Evolutionary conservation across 495 filamentous ascomycete species (phyloP), one percentile per base, ranked within the genome.

Genomic region (Aspergillus ostianus): DNA sequence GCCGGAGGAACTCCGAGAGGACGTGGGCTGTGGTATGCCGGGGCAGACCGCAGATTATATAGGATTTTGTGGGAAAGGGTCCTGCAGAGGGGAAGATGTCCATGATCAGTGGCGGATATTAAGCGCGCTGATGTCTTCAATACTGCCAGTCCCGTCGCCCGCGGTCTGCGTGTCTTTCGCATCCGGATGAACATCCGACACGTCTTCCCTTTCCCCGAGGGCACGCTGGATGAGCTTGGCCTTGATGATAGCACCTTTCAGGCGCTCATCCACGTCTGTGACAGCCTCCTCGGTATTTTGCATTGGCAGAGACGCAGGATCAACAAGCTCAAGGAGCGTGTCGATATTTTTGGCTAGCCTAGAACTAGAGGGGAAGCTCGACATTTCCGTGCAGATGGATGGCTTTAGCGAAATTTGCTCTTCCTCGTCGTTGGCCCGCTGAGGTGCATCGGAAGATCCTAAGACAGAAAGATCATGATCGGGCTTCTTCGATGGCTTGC

Each of bases 201-300:
- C 48, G 23, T 75, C 69, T 59, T 74, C 72, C 36, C 67, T 69
- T 62, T 91, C 89, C 0, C 87, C 87, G 17, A 89, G 74, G 23
- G 88, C 79, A 46, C 84, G 84, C 73, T 92, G 89, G 48, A 96
- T 88, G 51, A 97, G 82, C 70, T 90, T 93, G 1, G 82, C 80
- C 67, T 93, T 93, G n/a, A 86, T 84, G 54, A 86, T 77, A 10
- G 91, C 92, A 62, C 88, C 82, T 74, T 89, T 91, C 53, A 94
- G 63, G 36, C 92, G 80, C 69, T 94, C 90, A 63, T 97, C 92
- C 60, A 92, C 89, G 64, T 93, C 90, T 23, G 87, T 85, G 19
- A 96, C 89, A 6, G 89, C 85, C 48, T 93, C 91, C 63, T 96
- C 92, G 2, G 81, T 87, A 66, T 97, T 97, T 51, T 84, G 76